Evolutionary conservation across 148 eudicot genomes (phyloP).

Genomic region (Rhododendron vialii): DNA sequence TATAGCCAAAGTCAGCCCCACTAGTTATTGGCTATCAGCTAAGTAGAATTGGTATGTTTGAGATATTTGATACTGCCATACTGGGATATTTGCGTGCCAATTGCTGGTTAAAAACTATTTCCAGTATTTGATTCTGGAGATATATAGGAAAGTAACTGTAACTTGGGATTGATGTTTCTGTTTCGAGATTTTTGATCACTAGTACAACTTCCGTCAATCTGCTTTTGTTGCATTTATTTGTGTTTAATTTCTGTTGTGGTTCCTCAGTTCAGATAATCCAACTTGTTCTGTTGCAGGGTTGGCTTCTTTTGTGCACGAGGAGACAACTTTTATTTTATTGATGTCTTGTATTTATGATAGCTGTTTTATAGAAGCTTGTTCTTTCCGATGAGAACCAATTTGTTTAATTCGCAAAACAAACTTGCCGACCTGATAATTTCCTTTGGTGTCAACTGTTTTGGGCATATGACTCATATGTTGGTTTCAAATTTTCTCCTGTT

Average conservation of each 20-base stretch:
- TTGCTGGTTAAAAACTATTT: background rate
- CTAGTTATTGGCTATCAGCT: background rate
- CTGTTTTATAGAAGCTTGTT: background rate
- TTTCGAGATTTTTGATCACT: background rate
- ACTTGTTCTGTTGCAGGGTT: conserved; percentile 3
- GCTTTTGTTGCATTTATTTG: background rate
- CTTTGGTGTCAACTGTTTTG: background rate
- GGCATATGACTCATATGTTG: background rate
- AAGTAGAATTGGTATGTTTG: background rate
- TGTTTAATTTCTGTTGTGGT: background rate
- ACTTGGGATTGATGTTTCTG: background rate
- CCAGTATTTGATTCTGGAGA: background rate
- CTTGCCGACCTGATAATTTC: background rate
- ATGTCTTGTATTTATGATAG: conserved; percentile 6
- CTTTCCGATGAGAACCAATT: background rate
- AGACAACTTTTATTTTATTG: background rate
- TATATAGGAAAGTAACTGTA: background rate
- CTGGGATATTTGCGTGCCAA: background rate
- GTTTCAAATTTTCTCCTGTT: background rate
- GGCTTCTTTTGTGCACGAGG: background rate
- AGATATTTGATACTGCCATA: background rate
- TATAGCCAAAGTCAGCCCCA: background rate
- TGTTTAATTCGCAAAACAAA: background rate
- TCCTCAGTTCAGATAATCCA: background rate
- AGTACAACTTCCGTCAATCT: background rate